A percentile compares a stretch with the other conserved stretches of the same genome.
Conservation (phyloP, 2,329 filamentous ascomycete species). For the Claviceps purpurea region DNA sequence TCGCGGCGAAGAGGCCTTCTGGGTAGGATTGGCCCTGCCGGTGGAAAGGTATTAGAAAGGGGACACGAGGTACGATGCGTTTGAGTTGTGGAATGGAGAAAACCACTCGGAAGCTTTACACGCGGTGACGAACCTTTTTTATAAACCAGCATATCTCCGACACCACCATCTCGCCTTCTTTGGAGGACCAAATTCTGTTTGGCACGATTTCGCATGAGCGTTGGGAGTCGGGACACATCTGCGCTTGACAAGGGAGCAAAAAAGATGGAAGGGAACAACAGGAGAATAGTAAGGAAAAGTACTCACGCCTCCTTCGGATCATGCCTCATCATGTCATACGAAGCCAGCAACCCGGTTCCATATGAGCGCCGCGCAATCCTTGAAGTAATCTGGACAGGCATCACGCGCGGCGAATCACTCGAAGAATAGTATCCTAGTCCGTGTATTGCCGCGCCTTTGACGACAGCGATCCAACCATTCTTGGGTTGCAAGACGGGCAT, state of each 20-base stretch:
- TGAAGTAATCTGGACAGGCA: conserved; percentile 19
- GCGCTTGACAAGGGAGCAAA: neutral
- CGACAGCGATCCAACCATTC: conserved; percentile 36
- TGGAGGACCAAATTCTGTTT: conserved; percentile 23
- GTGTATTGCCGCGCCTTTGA: conserved; percentile 35
- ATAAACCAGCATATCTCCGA: conserved; percentile 28
- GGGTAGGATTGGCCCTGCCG: conserved; percentile 24
- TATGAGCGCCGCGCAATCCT: conserved; percentile 24
- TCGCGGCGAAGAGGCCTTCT: conserved; percentile 21
- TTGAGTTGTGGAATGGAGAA: too few relatives aligned
- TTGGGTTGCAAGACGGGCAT: conserved; percentile 33
- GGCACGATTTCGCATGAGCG: conserved; percentile 3
- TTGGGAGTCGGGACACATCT: neutral
- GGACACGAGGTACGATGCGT: too few relatives aligned
- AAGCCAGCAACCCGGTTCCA: conserved; percentile 22
- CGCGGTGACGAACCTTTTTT: conserved; percentile 16
- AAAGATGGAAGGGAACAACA: conserved; percentile 1
- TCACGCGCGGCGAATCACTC: conserved; percentile 13
- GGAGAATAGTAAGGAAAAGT: too few relatives aligned
- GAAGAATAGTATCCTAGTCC: conserved; percentile 20
- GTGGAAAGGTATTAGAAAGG: neutral
- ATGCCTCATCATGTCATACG: conserved; percentile 23
- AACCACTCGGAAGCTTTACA: neutral
- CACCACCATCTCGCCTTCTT: conserved; percentile 22
- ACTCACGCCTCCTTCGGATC: conserved; percentile 23